These are phyloP conservation scores for Microsporum ferrugineum DNA, from an alignment of 2,329 filamentous ascomycete genomes.

Conservation along the genomic window DNA sequence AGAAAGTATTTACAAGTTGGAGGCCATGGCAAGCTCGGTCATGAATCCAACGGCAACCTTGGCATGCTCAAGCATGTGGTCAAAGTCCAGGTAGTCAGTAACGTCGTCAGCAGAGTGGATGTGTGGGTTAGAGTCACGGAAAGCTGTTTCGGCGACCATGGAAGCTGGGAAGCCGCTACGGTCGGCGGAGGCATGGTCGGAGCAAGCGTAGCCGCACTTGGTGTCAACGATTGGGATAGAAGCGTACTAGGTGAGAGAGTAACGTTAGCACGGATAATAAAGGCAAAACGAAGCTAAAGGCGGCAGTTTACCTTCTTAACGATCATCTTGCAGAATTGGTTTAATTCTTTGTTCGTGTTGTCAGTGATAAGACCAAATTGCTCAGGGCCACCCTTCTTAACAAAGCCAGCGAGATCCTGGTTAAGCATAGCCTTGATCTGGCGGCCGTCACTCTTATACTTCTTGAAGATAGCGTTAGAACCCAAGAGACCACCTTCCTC, in stretches of 20 bases:
- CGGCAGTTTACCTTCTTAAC: conserved; percentile 50
- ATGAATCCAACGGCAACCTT: conserved; percentile 71
- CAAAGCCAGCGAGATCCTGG: conserved; percentile 96
- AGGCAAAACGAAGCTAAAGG: not conserved
- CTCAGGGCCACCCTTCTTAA: conserved; percentile 70
- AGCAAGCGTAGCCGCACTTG: conserved; percentile 70
- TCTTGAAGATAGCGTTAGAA: conserved; percentile 76
- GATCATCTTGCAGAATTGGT: conserved; percentile 80
- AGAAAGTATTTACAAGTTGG: not conserved
- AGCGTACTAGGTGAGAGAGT: conserved; percentile 53
- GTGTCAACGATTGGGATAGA: conserved; percentile 77
- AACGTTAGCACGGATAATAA: not conserved
- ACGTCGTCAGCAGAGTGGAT: conserved; percentile 65
- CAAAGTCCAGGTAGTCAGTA: conserved; percentile 62
- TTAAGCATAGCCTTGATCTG: conserved; percentile 94
- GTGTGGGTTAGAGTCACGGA: conserved; percentile 53
- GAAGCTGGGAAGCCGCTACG: conserved; percentile 56
- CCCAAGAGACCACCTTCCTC: conserved; percentile 65
- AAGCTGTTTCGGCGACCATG: conserved; percentile 53
- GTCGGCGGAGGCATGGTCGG: conserved; percentile 34
- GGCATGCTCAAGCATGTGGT: conserved; percentile 87
- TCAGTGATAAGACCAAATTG: conserved; percentile 88
- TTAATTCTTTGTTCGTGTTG: conserved; percentile 72
- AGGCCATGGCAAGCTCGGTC: conserved; percentile 63
- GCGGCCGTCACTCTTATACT: conserved; percentile 60